A percentile compares a stretch with the other conserved stretches of the same genome.
Conservation (phyloP, 2,329 filamentous ascomycete genomes). For the Daldinia sp. region DNA sequence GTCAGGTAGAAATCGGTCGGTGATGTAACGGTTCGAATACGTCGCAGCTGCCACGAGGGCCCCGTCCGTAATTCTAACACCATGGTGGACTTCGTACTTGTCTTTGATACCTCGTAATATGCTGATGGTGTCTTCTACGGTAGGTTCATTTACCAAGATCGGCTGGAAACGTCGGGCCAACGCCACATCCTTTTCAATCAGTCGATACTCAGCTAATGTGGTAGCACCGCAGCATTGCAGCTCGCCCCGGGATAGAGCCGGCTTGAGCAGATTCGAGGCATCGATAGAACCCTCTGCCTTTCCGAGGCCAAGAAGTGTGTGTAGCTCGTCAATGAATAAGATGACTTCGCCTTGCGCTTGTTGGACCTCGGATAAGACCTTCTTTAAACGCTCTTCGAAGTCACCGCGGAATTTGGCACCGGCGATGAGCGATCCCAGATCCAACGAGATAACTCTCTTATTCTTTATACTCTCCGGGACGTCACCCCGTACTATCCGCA, state of each 20-base stretch:
- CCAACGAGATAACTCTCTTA: conserved; percentile 86
- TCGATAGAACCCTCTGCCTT: conserved; percentile 97
- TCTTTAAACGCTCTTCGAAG: conserved; percentile 93
- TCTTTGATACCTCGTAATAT: conserved; percentile 97
- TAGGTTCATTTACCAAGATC: conserved; percentile 90
- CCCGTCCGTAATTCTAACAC: conserved; percentile 91
- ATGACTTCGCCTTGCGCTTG: conserved; percentile 90
- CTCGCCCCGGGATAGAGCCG: conserved; percentile 89
- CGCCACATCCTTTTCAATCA: conserved; percentile 95
- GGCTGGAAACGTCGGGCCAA: conserved; percentile 93
- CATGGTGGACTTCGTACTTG: conserved; percentile 96
- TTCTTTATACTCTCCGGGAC: conserved; percentile 96
- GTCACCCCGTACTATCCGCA: conserved; percentile 89
- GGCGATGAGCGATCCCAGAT: conserved; percentile 91
- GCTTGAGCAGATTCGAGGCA: conserved; percentile 93
- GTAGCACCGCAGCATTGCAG: conserved; percentile 96
- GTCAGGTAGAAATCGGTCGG: conserved; percentile 92
- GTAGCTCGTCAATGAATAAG: conserved; percentile 93
- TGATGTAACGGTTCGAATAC: conserved; percentile 95
- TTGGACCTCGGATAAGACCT: conserved; percentile 89
- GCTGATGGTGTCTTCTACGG: conserved; percentile 90
- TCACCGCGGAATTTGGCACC: conserved; percentile 96
- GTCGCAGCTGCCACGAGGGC: conserved; percentile 91
- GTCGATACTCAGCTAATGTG: conserved; percentile 88
- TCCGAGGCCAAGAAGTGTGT: conserved; percentile 88